Evolutionary conservation across 2,329 filamentous ascomycete species (phyloP), one percentile per base, ranked within the genome.

Genomic region (Thielaviopsis ethacetica): DNA sequence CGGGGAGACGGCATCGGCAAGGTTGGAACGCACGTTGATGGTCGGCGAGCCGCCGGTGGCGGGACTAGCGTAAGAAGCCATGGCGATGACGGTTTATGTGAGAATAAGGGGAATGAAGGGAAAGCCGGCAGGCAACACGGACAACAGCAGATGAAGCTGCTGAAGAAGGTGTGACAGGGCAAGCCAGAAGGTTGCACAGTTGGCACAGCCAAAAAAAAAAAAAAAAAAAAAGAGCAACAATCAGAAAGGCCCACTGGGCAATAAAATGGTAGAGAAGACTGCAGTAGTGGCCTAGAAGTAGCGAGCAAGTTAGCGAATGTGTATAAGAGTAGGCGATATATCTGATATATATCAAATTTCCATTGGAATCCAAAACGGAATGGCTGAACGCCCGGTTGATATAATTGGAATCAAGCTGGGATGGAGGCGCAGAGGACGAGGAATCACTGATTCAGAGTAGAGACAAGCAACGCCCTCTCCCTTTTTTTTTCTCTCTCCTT

Each of bases 1-100:
- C 5, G 38, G 17, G 21, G 74, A 71, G 50, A 70, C 72, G 22
- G 64, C 62, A 50, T 65, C 55, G 24, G 67, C 62, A 41, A 64
- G 66, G 49, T 65, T 64, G 47, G 54, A 44, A n/a, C 68, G 66
- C 57, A 62, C 58, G 56, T 68, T 61, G 57, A 71, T 63, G 21
- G 68, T 70, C 54, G 67, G 65, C 22, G 68, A 68, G 55, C 68
- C 65, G 50, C 65, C 61, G 34, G 30, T 21, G 13, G 57, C 34
- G 19, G 34, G 38, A 54, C n/a, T 21, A n/a, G 41, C 22, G 27
- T 24, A 50, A n/a, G 51, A 59, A 13, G 10, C 57, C 57, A 59
- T 59, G 21, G 19, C 54, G 41, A 51, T 19, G 21, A 12, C n/a
- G 17, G 13, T 17, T 44, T 15, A 1, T 44, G 38, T 7, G 17